A percentile compares a stretch with the other conserved stretches of the same genome.
Conservation (phyloP, 1,284 basidiomycete species). For the Ceratobasidium sp. region DNA sequence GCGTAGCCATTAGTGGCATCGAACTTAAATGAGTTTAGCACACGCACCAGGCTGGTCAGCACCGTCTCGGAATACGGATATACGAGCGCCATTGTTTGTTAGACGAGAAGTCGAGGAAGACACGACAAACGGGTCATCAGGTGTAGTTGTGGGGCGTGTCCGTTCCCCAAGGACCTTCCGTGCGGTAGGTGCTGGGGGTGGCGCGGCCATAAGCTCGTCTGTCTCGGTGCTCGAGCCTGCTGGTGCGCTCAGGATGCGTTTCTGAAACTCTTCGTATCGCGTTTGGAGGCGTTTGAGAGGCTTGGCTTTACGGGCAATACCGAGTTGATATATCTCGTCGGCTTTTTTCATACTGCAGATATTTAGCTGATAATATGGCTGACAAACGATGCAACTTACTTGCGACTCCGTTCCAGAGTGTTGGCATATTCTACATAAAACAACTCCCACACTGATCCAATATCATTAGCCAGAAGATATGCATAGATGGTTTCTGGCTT, state of each 20-base stretch:
- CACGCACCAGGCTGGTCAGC: constrained; percentile 18
- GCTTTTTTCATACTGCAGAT: constrained; percentile 71
- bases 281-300: constrained; percentile 89
- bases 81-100: constrained; percentile 41
- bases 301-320: constrained; percentile 81
- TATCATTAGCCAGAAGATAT: constrained; percentile 77
- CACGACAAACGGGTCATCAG: constrained; percentile 46
- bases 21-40: constrained; percentile 37
- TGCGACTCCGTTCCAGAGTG: constrained; percentile 72
- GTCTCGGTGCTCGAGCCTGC: constrained; percentile 47
- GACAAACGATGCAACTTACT: constrained; percentile 59
- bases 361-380: neutral
- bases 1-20: neutral
- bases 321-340: constrained; percentile 82
- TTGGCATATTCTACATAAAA: constrained; percentile 89
- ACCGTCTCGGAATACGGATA: constrained; percentile 35
- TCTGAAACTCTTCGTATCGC: constrained; percentile 84
- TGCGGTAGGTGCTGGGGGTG: constrained; percentile 40
- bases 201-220: constrained; percentile 30
- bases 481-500: constrained; percentile 73
- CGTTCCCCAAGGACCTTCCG: constrained; percentile 50
- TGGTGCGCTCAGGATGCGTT: constrained; percentile 60
- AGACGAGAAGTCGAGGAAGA: constrained; percentile 51
- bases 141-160: constrained; percentile 16
- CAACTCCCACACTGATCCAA: constrained; percentile 78